Evolutionary conservation across 495 filamentous ascomycete genomes (phyloP).

Genomic region (Podospora australis): DNA sequence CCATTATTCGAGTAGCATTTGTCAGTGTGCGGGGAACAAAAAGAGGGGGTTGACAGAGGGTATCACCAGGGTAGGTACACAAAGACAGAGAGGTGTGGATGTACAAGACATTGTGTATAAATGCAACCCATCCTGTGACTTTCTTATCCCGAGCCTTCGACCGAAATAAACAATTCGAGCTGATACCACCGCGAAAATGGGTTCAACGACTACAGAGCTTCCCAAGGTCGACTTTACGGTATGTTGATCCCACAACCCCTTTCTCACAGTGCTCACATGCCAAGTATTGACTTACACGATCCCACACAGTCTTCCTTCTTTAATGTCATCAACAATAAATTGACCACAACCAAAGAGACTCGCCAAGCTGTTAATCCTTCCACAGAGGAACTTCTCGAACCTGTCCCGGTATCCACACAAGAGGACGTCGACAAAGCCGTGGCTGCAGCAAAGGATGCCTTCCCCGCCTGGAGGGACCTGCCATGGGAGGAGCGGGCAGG

Average conservation of each 20-base stretch:
- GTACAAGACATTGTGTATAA: too few relatives aligned
- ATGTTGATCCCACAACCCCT: too few relatives aligned
- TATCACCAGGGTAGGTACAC: too few relatives aligned
- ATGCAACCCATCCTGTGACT: too few relatives aligned
- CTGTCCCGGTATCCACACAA: conserved; percentile 29
- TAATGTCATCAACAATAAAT: conserved; percentile 34
- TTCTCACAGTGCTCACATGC: neutral
- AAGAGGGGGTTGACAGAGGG: too few relatives aligned
- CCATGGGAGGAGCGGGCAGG: conserved; percentile 39
- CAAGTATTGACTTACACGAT: neutral
- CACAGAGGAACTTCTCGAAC: conserved; percentile 34
- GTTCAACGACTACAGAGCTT: neutral
- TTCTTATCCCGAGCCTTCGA: too few relatives aligned
- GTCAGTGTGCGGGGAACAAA: too few relatives aligned
- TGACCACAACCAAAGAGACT: conserved; percentile 18
- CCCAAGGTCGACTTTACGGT: neutral
- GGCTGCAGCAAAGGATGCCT: conserved; percentile 31
- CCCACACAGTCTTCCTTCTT: conserved; percentile 12
- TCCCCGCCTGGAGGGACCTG: conserved; percentile 32
- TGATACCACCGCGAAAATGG: neutral
- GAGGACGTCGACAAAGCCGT: conserved; percentile 41
- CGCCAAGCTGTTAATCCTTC: conserved; percentile 33
- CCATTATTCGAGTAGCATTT: too few relatives aligned
- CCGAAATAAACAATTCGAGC: neutral
- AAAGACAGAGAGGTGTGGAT: too few relatives aligned